A percentile compares a stretch with the other conserved stretches of the same genome.
These are phyloP conservation scores for Inga laurina DNA, from an alignment of 306 rosid species.

Conservation along the genomic window DNA sequence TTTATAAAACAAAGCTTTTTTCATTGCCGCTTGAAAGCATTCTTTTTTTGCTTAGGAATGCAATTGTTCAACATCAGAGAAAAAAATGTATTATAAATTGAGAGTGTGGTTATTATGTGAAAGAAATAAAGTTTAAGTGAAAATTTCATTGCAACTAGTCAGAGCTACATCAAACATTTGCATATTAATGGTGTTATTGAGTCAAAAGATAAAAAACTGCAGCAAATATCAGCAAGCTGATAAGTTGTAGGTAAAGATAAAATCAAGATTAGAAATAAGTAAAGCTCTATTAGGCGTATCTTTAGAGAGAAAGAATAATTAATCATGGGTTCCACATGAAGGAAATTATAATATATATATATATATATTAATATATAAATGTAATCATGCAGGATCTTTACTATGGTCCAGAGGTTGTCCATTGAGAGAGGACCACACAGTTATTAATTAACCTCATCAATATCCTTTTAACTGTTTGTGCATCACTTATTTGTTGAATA, in stretches of 20 bases:
- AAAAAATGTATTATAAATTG: not conserved
- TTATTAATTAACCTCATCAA: conserved; percentile 14
- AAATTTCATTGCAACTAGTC: not conserved
- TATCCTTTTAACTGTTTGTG: not conserved
- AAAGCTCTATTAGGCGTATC: conserved; percentile 29
- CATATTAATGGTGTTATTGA: not conserved
- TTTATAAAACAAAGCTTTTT: not conserved
- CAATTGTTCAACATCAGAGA: not conserved
- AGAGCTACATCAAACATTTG: not conserved
- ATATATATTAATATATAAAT: not conserved
- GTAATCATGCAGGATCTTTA: conserved; percentile 29
- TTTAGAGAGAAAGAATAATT: conserved; percentile 43
- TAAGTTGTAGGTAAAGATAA: conserved; percentile 13
- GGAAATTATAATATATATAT: conserved; percentile 2
- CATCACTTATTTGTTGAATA: conserved; percentile 15
- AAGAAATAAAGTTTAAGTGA: not conserved
- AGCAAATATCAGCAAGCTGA: not conserved
- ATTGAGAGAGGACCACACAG: conserved; percentile 44
- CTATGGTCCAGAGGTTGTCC: conserved; percentile 30
- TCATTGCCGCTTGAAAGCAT: not conserved
- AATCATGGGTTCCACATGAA: conserved; percentile 34
- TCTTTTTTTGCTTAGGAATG: not conserved
- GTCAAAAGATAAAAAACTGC: not conserved
- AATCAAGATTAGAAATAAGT: conserved; percentile 22
- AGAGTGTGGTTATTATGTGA: not conserved